Conservation (phyloP, 345 rosid genomes). For the Pugionium cornutum region DNA sequence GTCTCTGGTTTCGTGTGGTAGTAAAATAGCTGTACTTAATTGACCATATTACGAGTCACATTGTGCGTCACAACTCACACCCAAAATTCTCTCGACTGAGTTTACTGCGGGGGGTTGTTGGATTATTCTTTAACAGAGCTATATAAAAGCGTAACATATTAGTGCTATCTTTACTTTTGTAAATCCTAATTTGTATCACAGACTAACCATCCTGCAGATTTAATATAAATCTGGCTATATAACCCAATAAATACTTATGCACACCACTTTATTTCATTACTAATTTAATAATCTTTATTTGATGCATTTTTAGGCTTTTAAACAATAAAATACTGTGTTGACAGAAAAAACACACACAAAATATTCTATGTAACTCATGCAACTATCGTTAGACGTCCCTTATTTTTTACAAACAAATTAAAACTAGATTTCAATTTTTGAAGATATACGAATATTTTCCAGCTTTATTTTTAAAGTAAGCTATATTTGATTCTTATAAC, state of each 20-base stretch:
- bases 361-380: too few relatives aligned
- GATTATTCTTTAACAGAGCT: background rate
- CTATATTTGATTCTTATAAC: too few relatives aligned
- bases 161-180: too few relatives aligned
- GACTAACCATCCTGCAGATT: background rate
- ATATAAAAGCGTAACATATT: too few relatives aligned
- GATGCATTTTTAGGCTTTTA: background rate
- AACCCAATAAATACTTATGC: background rate
- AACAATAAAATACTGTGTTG: too few relatives aligned
- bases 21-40: constrained; percentile 26
- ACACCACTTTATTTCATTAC: background rate
- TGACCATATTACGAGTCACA: constrained; percentile 4
- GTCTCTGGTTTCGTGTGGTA: constrained; percentile 37
- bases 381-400: too few relatives aligned
- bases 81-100: constrained; percentile 16
- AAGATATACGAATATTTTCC: too few relatives aligned
- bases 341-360: too few relatives aligned
- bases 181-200: too few relatives aligned
- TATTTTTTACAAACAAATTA: too few relatives aligned
- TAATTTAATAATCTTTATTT: background rate
- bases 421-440: too few relatives aligned
- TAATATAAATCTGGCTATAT: background rate
- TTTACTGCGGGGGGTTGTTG: constrained; percentile 28
- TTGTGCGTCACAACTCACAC: constrained; percentile 30
- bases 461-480: too few relatives aligned